Evolutionary conservation across 257 asterid species (phyloP).

Genomic region (Nyctanthes arbortristis): DNA sequence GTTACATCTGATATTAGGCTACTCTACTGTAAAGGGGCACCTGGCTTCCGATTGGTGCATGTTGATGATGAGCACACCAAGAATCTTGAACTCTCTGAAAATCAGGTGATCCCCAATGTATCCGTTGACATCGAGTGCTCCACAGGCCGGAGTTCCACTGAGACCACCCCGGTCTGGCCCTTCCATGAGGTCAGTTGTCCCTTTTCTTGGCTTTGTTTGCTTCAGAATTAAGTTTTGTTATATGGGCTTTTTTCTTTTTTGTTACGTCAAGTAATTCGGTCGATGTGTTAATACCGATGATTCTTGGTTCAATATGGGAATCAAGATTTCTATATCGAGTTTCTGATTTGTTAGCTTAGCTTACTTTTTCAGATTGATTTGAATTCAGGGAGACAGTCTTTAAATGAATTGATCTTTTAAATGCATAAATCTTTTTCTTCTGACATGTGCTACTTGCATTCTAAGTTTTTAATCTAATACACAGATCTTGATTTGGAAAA

Average conservation of each 20-base stretch:
- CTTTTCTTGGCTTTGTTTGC: neutral
- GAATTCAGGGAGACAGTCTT: constrained; percentile 5
- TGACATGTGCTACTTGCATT: neutral
- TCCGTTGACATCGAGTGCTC: constrained; percentile 73
- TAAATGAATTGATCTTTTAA: neutral
- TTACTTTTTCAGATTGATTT: neutral
- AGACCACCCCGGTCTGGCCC: constrained; percentile 64
- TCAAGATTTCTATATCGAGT: neutral
- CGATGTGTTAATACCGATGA: neutral
- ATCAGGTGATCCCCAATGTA: constrained; percentile 65
- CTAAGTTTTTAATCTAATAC: constrained; percentile 6
- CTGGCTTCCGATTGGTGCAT: constrained; percentile 75
- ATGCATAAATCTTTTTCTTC: neutral
- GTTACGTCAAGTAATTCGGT: too few species aligned
- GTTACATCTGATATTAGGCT: constrained; percentile 96
- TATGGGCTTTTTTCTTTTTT: constrained; percentile 1
- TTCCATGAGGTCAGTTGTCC: constrained; percentile 67
- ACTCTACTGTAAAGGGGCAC: constrained; percentile 87
- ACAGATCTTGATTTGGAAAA: constrained; percentile 14
- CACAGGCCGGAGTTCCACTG: constrained; percentile 41
- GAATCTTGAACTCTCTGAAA: constrained; percentile 60
- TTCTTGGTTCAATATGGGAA: neutral
- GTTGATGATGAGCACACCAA: constrained; percentile 55
- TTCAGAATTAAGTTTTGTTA: neutral
- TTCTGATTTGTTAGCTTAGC: neutral